These are phyloP conservation scores for Vachellia pachyceras DNA, from an alignment of 306 rosid genomes.

Conservation along the genomic window DNA sequence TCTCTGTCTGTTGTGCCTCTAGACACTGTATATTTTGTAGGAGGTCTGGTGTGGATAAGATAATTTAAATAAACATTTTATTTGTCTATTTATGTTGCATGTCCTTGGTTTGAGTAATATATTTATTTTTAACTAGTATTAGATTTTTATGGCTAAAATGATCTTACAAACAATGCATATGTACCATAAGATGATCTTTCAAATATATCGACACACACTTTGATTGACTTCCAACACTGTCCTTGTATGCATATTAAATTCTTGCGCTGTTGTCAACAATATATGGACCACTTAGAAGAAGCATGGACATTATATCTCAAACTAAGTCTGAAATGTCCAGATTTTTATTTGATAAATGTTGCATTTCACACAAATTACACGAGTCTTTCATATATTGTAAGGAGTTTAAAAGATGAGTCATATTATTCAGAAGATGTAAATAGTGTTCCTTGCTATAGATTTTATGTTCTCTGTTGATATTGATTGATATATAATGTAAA, in stretches of 20 bases:
- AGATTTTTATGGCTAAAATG: too few species aligned
- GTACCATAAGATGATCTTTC: not conserved
- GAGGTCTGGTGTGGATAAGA: not conserved
- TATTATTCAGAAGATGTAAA: not conserved
- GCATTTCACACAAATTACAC: not conserved
- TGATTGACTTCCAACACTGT: slow-evolving; percentile 15
- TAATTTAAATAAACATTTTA: too few species aligned
- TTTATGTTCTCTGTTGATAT: not conserved
- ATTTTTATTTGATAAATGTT: not conserved
- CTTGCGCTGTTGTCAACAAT: not conserved
- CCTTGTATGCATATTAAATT: not conserved
- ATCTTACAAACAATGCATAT: not conserved
- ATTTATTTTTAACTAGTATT: not conserved
- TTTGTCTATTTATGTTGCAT: not conserved
- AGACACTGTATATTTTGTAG: not conserved
- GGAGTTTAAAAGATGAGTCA: not conserved
- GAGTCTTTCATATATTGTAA: not conserved
- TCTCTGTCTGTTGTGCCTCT: not conserved
- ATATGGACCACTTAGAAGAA: not conserved
- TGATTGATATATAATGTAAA: not conserved
- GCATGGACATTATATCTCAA: not conserved
- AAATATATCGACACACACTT: not conserved
- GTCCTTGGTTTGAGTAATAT: not conserved
- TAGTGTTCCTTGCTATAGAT: not conserved
- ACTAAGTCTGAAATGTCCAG: not conserved